These are phyloP conservation scores for Arthrinium phaeospermum DNA, from an alignment of 2,329 filamentous ascomycete species.

Conservation along the genomic window DNA sequence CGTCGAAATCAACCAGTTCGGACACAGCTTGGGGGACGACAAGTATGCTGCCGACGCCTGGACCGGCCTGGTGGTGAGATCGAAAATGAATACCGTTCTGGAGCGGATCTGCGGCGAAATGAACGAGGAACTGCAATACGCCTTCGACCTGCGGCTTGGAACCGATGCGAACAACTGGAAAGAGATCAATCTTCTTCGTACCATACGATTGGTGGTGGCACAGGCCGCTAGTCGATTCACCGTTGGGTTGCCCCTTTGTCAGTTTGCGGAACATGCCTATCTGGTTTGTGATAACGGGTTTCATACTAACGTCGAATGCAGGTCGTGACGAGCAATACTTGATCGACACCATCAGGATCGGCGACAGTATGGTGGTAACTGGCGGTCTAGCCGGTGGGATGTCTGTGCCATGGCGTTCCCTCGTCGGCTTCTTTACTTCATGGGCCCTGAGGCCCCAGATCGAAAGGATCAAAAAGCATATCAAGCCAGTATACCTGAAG, in stretches of 20 bases:
- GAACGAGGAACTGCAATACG: constrained; percentile 38
- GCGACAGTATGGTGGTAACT: not conserved
- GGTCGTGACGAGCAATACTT: constrained; percentile 1
- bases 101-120: constrained; percentile 37
- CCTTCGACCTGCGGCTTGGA: constrained; percentile 40
- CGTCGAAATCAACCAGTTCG: constrained; percentile 42
- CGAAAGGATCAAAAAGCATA: not conserved
- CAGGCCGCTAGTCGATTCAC: constrained; percentile 27
- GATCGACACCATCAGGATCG: not conserved
- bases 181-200: constrained; percentile 34
- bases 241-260: constrained; percentile 33
- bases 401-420: not conserved
- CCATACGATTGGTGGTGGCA: constrained; percentile 34
- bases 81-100: constrained; percentile 37
- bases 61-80: constrained; percentile 37
- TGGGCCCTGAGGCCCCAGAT: not conserved
- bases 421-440: not conserved
- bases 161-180: constrained; percentile 39
- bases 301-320: not conserved
- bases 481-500: not conserved
- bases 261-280: constrained; percentile 10
- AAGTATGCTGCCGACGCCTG: constrained; percentile 22
- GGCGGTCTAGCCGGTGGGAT: not conserved
- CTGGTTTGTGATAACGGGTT: not conserved
- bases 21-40: constrained; percentile 42